Evolutionary conservation across 2,329 filamentous ascomycete species (phyloP).

Genomic region (Xylaria sp.): DNA sequence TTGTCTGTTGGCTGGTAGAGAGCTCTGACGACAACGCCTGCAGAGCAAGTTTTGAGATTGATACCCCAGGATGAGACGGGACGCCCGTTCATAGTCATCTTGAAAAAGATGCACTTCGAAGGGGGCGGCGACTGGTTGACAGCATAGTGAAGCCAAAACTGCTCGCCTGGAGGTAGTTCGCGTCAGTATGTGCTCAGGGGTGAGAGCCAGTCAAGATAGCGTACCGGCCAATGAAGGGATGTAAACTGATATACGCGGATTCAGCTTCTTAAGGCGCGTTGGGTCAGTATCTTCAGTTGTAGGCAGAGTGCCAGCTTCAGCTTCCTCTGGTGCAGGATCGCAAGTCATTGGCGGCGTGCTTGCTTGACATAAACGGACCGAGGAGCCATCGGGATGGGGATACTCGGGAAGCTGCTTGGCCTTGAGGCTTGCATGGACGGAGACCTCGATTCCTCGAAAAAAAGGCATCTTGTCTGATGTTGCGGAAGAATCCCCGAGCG

Average conservation of each 20-base stretch:
- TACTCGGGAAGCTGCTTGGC: conserved; percentile 45
- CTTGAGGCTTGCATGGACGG: conserved; percentile 36
- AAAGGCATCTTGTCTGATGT: conserved; percentile 39
- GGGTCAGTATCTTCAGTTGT: conserved; percentile 28
- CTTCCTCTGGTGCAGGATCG: conserved; percentile 4
- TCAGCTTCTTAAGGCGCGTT: conserved; percentile 30
- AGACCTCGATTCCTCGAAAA: conserved; percentile 45
- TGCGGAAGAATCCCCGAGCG: not conserved
- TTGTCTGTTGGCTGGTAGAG: conserved; percentile 44
- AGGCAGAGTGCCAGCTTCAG: conserved; percentile 19
- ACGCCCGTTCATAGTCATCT: conserved; percentile 50
- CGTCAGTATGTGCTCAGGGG: conserved; percentile 1
- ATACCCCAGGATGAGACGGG: conserved; percentile 50
- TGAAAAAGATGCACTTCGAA: conserved; percentile 47
- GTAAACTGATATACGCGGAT: conserved; percentile 49
- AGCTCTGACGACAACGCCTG: conserved; percentile 41
- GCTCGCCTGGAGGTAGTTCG: conserved; percentile 36
- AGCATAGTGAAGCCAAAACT: conserved; percentile 49
- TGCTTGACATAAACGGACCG: conserved; percentile 33
- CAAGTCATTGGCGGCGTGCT: conserved; percentile 5
- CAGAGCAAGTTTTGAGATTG: conserved; percentile 33
- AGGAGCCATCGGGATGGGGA: conserved; percentile 48
- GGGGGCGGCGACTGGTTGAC: conserved; percentile 34
- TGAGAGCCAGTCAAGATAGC: not conserved
- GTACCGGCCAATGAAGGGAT: conserved; percentile 50